A percentile compares a stretch with the other conserved stretches of the same genome.
phyloP scores from a whole-genome alignment of 768 basidiomycete species.

The Leucogyrophana mollusca region DNA sequence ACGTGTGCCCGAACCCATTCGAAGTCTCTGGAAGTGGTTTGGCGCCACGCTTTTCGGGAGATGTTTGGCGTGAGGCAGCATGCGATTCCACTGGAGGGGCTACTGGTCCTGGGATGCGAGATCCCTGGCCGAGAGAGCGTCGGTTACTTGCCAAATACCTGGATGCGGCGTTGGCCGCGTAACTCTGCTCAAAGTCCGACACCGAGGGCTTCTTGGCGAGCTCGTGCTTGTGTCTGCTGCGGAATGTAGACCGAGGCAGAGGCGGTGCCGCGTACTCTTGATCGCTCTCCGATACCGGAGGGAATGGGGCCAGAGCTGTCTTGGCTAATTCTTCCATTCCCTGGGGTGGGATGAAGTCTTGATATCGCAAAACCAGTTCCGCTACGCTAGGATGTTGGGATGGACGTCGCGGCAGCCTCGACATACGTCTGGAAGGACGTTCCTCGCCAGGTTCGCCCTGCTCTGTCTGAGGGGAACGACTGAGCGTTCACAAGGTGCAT shows the following conservation, averaged over 20 bases:
- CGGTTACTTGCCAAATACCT: conserved; percentile 61
- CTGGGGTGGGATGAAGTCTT: conserved; percentile 71
- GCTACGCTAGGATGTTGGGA: conserved; percentile 68
- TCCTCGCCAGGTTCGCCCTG: conserved; percentile 15
- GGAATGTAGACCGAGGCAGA: conserved; percentile 34
- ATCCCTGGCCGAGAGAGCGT: conserved; percentile 38
- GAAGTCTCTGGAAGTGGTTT: conserved; percentile 36
- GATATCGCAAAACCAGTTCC: conserved; percentile 81
- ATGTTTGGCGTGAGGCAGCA: conserved; percentile 60
- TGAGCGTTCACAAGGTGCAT: conserved; percentile 8
- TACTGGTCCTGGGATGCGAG: conserved; percentile 53
- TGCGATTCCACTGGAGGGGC: conserved; percentile 52
- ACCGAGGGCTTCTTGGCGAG: conserved; percentile 54
- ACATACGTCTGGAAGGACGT: conserved; percentile 35
- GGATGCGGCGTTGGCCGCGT: conserved; percentile 90
- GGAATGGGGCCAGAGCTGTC: conserved; percentile 62
- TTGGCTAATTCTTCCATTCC: conserved; percentile 71
- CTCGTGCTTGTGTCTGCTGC: conserved; percentile 48
- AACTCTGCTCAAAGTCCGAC: conserved; percentile 90
- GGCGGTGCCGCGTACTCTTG: conserved; percentile 51
- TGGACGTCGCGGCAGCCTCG: conserved; percentile 63
- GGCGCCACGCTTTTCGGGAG: conserved; percentile 66
- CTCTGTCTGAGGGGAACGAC: conserved; percentile 20
- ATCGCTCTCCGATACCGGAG: conserved; percentile 77
- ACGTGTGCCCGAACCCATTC: conserved; percentile 39